Conservation (phyloP, 345 rosid species). For the Ceriops zippeliana region DNA sequence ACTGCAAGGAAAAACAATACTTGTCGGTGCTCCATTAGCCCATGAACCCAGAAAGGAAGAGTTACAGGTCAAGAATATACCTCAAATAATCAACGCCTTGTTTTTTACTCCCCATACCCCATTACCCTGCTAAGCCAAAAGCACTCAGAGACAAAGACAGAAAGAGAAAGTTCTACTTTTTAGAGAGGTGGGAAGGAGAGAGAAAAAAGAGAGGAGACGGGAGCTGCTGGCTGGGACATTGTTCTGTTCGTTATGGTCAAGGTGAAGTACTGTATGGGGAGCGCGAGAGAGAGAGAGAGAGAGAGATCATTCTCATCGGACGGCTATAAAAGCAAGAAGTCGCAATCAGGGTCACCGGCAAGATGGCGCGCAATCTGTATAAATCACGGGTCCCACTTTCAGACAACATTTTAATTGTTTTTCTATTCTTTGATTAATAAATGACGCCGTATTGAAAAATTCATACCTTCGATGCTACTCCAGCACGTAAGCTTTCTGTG, state of each 20-base stretch:
- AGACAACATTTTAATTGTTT: background rate
- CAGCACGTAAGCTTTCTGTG: no score
- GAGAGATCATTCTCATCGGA: slow-evolving; percentile 30
- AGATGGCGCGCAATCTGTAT: slow-evolving; percentile 30
- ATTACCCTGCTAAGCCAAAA: slow-evolving; percentile 8
- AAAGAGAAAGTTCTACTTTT: background rate
- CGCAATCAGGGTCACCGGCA: slow-evolving; percentile 19
- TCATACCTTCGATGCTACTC: background rate
- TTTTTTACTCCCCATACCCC: background rate
- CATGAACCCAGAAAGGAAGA: slow-evolving; percentile 1
- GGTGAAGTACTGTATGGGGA: background rate
- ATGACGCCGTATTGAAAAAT: background rate
- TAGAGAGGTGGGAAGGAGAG: background rate
- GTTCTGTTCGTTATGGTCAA: background rate
- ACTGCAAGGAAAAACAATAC: background rate
- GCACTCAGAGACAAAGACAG: background rate
- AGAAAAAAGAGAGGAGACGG: background rate
- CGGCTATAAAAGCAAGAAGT: slow-evolving; percentile 27
- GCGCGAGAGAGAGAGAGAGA: slow-evolving; percentile 1
- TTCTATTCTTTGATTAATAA: background rate
- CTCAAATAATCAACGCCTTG: slow-evolving; percentile 1
- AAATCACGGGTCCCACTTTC: slow-evolving; percentile 34
- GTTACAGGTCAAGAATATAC: background rate
- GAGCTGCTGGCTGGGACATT: background rate
- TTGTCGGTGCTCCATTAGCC: slow-evolving; percentile 35